Evolutionary conservation across 495 filamentous ascomycete genomes (phyloP), one percentile per base, ranked within the genome.

Genomic region (Amniculicola lignicola): DNA sequence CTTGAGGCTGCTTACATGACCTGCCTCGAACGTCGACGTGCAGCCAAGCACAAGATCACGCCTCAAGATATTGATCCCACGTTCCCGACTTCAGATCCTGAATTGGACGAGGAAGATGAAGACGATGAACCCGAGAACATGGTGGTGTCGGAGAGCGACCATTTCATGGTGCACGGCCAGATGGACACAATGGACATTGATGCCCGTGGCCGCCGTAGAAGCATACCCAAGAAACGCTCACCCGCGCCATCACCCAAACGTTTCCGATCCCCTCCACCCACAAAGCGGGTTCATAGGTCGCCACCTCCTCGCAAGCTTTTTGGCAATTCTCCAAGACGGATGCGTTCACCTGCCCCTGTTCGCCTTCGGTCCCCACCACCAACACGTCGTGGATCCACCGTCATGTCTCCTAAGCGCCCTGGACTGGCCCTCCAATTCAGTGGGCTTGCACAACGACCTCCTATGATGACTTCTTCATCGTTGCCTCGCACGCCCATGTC

Each of bases 11-110:
- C 88, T 2, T 98, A 96, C 68, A 81, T 95, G 41, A 88, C 88
- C 10, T 88, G 85, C 59, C 76, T 93, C 51, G 88, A 93, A 63
- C 82, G 88, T 43, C 82, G 88, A 31, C 86, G 86, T 53, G 83
- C 84, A 36, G 83, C 83, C 48, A 95, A 89, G 70, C 87, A 88
- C 53, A 80, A 83, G 51, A 62, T 76, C 23, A 87, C 89, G 22
- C 90, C 93, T 36, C 93, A 97, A 61, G 94, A 98, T 61, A 96
- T 98, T 55, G 93, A 98, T 65, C 93, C 93, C 9, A 95, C 89
- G 67, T 97, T 97, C 66, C 93, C 93, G 0, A 89, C 89, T 6
- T 95, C 90, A 1, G 93, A 96, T 57, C 86, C 84, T 0, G 92
- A 96, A 57, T 63, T 74, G 61, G 70, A 72, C 43, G 86, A 93